Percentiles rank a stretch among this genome's conserved stretches.
Conservation (phyloP, 2,329 filamentous ascomycete genomes). For the Colletotrichum paranaense region DNA sequence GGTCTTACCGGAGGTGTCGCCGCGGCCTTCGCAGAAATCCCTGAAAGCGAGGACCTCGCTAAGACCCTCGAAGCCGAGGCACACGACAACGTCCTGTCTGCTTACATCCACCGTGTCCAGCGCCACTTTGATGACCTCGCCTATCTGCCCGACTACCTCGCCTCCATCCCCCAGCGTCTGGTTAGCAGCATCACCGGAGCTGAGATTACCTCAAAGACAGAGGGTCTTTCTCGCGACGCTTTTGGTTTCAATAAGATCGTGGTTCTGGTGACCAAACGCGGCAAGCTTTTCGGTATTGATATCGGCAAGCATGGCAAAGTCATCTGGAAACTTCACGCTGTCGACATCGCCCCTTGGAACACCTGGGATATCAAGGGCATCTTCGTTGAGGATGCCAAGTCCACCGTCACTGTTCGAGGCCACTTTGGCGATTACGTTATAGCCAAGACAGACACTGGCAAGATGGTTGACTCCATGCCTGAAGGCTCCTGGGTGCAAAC, state of each 20-base stretch:
- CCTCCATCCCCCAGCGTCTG: slow-evolving; percentile 75
- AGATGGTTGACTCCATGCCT: slow-evolving; percentile 56
- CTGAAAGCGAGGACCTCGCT: slow-evolving; percentile 78
- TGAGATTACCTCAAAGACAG: slow-evolving; percentile 54
- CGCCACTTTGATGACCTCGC: slow-evolving; percentile 85
- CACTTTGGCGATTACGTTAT: slow-evolving; percentile 71
- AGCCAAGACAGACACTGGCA: slow-evolving; percentile 65
- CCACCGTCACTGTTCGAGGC: slow-evolving; percentile 68
- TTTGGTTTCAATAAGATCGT: slow-evolving; percentile 93
- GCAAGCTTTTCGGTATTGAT: slow-evolving; percentile 84
- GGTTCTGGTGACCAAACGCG: slow-evolving; percentile 82
- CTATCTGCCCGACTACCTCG: slow-evolving; percentile 79
- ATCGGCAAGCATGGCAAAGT: slow-evolving; percentile 79
- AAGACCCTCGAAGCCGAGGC: slow-evolving; percentile 88
- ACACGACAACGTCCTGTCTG: slow-evolving; percentile 80
- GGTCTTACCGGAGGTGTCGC: slow-evolving; percentile 83
- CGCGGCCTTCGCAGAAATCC: slow-evolving; percentile 83
- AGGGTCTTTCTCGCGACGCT: slow-evolving; percentile 71
- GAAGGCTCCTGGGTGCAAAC: slow-evolving; percentile 52
- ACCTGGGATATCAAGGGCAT: slow-evolving; percentile 77
- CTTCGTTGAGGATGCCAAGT: slow-evolving; percentile 66
- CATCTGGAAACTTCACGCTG: slow-evolving; percentile 78
- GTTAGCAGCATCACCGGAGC: slow-evolving; percentile 73
- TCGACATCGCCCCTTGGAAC: slow-evolving; percentile 64
- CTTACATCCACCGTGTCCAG: slow-evolving; percentile 88